Conservation (phyloP, 169 alveolate genomes). For the Plasmodium inui region DNA sequence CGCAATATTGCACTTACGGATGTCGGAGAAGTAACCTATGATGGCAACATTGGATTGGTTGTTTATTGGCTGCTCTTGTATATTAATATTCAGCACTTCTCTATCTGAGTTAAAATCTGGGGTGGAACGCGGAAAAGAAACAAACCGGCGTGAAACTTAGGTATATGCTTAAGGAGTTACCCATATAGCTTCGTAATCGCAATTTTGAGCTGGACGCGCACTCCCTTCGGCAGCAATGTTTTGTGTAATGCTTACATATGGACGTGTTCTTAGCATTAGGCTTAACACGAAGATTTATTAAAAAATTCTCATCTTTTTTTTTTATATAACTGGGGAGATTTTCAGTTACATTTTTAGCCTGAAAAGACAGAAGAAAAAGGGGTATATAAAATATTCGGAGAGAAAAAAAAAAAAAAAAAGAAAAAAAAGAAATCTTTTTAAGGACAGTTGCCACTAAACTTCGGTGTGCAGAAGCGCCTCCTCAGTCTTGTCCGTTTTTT, state of each 20-base stretch:
- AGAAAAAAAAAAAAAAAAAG: background rate
- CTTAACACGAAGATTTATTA: constrained; percentile 66
- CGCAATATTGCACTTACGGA: constrained; percentile 68
- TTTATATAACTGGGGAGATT: constrained; percentile 55
- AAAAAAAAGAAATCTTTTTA: constrained; percentile 5
- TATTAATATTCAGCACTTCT: constrained; percentile 85
- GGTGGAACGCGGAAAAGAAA: background rate
- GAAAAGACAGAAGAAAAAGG: background rate
- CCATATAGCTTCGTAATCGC: background rate
- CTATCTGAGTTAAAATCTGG: constrained; percentile 73
- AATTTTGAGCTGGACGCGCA: background rate
- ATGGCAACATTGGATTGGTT: constrained; percentile 91
- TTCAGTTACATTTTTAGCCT: constrained; percentile 39
- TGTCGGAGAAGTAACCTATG: constrained; percentile 82
- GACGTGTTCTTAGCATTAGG: constrained; percentile 62
- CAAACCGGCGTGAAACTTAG: background rate
- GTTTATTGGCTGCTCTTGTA: constrained; percentile 92
- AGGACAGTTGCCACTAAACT: background rate
- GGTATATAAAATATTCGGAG: background rate
- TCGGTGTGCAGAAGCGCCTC: background rate
- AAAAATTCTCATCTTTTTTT: constrained; percentile 51
- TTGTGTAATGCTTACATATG: constrained; percentile 39
- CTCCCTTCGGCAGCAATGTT: background rate
- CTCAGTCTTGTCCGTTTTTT: constrained; percentile 4
- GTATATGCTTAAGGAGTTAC: background rate